These are phyloP conservation scores for Cyathus striatus DNA, from an alignment of 768 basidiomycete genomes.

Conservation along the genomic window DNA sequence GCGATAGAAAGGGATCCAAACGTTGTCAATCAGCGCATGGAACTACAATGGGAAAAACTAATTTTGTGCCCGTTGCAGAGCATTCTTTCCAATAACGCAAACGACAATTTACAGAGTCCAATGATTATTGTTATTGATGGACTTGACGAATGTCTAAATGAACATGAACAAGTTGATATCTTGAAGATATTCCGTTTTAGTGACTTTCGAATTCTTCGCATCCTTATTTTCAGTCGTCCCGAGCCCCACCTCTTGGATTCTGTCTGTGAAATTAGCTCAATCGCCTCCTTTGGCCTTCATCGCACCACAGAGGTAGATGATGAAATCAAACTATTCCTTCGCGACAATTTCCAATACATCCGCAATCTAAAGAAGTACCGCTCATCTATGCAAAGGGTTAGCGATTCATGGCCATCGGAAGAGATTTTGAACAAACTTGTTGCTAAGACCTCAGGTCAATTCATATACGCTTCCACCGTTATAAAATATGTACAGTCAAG, in stretches of 20 bases:
- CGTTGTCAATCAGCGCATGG: slow-evolving; percentile 7
- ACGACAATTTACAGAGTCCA: too few relatives aligned
- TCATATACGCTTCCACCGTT: too few relatives aligned
- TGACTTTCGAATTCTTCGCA: neutral
- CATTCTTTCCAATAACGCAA: neutral
- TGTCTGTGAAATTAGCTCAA: neutral
- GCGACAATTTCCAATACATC: neutral
- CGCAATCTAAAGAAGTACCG: neutral
- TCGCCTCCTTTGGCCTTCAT: neutral
- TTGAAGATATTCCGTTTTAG: neutral
- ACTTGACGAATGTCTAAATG: neutral
- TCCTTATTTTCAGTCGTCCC: neutral
- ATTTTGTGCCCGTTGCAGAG: slow-evolving; percentile 7
- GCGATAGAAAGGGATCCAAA: slow-evolving; percentile 7
- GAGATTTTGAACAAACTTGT: too few relatives aligned
- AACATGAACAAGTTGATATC: neutral
- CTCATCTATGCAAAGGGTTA: neutral
- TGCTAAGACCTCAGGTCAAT: too few relatives aligned
- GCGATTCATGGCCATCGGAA: too few relatives aligned
- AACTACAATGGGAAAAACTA: slow-evolving; percentile 10
- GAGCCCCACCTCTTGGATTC: neutral
- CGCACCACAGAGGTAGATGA: neutral
- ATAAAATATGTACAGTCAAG: too few relatives aligned
- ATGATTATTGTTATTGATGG: neutral
- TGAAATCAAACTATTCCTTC: neutral